These are phyloP conservation scores for Sordariomycetes sp. DNA, from an alignment of 2,329 filamentous ascomycete genomes.

Conservation along the genomic window DNA sequence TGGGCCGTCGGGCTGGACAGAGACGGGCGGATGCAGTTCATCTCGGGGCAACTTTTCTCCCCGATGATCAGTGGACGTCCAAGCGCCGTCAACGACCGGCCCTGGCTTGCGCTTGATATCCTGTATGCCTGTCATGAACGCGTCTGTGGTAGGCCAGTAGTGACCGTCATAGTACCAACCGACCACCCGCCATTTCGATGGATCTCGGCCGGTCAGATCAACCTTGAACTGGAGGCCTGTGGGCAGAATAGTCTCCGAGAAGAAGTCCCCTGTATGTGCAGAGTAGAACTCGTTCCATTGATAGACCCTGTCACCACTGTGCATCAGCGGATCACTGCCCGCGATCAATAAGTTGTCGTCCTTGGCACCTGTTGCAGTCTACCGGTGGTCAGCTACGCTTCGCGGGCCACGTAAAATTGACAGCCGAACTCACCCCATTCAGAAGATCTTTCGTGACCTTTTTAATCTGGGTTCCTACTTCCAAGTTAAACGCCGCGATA, in stretches of 20 bases:
- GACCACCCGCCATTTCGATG: conserved; percentile 36
- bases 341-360: conserved; percentile 31
- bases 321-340: conserved; percentile 31
- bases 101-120: conserved; percentile 23
- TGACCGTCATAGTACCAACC: conserved; percentile 46
- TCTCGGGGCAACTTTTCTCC: conserved; percentile 15
- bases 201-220: conserved; percentile 41
- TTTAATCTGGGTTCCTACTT: not conserved
- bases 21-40: conserved; percentile 5
- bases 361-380: conserved; percentile 30
- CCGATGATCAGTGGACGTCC: conserved; percentile 31
- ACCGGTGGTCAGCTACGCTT: conserved; percentile 4
- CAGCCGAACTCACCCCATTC: not conserved
- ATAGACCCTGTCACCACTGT: conserved; percentile 28
- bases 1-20: conserved; percentile 5
- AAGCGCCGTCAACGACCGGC: conserved; percentile 36
- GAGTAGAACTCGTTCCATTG: conserved; percentile 39
- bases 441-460: conserved; percentile 1
- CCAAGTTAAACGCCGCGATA: conserved; percentile 1
- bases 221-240: conserved; percentile 32
- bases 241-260: conserved; percentile 32
- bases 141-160: conserved; percentile 40
- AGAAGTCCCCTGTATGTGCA: conserved; percentile 25
- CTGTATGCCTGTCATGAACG: conserved; percentile 34
- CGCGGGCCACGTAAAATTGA: not conserved